Percentiles rank a stretch among this genome's conserved stretches.
Evolutionary conservation across 1,139 yeast species (phyloP).

Genomic region (Casaregolazyma suthepensis): DNA sequence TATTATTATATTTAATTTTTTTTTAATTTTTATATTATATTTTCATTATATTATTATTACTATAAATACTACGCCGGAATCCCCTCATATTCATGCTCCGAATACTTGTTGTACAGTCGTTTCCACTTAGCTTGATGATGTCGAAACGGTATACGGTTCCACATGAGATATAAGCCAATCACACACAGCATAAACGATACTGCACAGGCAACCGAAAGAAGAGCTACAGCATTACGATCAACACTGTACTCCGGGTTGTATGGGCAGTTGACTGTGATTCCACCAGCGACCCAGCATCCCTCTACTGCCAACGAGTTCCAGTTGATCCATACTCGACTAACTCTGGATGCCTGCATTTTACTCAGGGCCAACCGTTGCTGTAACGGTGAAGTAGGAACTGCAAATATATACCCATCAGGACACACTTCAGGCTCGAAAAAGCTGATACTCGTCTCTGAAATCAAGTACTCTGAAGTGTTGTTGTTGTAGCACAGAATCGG

Average conservation of each 20-base stretch:
- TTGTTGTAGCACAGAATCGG: conserved; percentile 52
- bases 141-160: conserved; percentile 43
- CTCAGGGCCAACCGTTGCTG: conserved; percentile 33
- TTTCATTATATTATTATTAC: neutral
- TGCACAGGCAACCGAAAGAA: conserved; percentile 61
- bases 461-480: conserved; percentile 41
- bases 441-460: conserved; percentile 33
- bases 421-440: conserved; percentile 54
- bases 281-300: conserved; percentile 85
- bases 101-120: conserved; percentile 39
- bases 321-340: conserved; percentile 62
- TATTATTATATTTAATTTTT: neutral
- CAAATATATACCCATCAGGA: conserved; percentile 46
- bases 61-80: conserved; percentile 45
- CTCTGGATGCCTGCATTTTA: conserved; percentile 24
- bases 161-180: conserved; percentile 25
- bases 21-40: neutral
- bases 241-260: conserved; percentile 46
- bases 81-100: conserved; percentile 53
- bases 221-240: conserved; percentile 50
- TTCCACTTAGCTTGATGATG: conserved; percentile 55
- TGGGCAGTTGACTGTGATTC: conserved; percentile 74
- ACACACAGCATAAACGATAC: conserved; percentile 47
- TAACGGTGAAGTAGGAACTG: conserved; percentile 51
- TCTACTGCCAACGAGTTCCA: conserved; percentile 68